Conservation (phyloP, 2,329 filamentous ascomycete genomes). For the Aulographum hederae region DNA sequence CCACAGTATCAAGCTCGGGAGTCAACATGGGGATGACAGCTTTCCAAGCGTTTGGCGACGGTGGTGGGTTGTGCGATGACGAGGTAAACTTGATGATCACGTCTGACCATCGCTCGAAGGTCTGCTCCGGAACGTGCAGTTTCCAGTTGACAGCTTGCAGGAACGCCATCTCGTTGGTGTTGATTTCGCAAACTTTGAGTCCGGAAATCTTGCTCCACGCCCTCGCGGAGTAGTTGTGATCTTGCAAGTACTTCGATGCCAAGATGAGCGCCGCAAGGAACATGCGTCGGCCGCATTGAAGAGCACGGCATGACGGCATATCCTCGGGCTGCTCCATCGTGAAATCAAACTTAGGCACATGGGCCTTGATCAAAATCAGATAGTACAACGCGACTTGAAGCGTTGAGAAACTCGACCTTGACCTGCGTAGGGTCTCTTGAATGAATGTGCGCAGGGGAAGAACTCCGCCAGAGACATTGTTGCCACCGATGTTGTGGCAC, state of each 20-base stretch:
- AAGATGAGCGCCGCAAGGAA: constrained; percentile 88
- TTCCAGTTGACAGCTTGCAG: constrained; percentile 83
- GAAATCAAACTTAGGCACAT: constrained; percentile 68
- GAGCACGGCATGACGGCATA: constrained; percentile 51
- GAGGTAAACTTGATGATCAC: constrained; percentile 76
- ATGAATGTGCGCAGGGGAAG: constrained; percentile 89
- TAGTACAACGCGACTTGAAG: constrained; percentile 95
- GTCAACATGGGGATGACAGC: constrained; percentile 36
- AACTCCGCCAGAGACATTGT: constrained; percentile 66
- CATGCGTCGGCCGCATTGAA: constrained; percentile 95
- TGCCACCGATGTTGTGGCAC: constrained; percentile 54
- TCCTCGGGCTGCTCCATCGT: constrained; percentile 71
- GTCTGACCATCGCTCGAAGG: constrained; percentile 87
- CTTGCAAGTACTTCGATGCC: constrained; percentile 94
- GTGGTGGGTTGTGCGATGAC: constrained; percentile 25
- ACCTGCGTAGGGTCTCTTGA: constrained; percentile 87
- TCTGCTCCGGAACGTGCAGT: constrained; percentile 74
- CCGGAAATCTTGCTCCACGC: constrained; percentile 99
- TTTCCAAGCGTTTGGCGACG: constrained; percentile 25
- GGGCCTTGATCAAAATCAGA: constrained; percentile 79
- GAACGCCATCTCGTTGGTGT: constrained; percentile 90
- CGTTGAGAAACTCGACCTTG: constrained; percentile 92
- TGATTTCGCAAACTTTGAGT: constrained; percentile 84
- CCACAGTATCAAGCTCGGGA: constrained; percentile 34
- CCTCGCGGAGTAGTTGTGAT: constrained; percentile 90